These are phyloP conservation scores for Arabis hirsuta DNA, from an alignment of 345 rosid genomes.

Conservation along the genomic window DNA sequence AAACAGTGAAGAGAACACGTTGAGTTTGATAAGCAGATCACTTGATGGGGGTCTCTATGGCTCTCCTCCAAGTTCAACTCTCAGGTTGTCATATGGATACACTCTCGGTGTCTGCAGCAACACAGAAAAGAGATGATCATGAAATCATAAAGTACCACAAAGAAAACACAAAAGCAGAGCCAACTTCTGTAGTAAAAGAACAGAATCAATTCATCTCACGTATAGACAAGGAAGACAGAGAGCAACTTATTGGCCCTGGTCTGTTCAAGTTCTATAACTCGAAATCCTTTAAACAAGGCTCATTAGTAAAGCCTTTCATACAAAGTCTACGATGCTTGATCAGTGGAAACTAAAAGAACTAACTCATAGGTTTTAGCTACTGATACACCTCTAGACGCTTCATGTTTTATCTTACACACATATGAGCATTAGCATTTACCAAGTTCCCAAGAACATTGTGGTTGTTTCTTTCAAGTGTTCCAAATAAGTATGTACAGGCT, in stretches of 20 bases:
- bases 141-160: neutral
- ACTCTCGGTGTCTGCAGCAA: conserved; percentile 79
- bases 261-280: conserved; percentile 3
- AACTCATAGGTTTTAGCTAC: neutral
- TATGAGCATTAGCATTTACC: conserved; percentile 2
- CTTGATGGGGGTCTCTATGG: conserved; percentile 46
- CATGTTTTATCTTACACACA: neutral
- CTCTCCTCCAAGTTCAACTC: conserved; percentile 97
- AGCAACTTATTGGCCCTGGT: neutral
- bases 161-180: neutral
- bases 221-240: conserved; percentile 12
- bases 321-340: conserved; percentile 5
- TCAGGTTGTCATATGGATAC: conserved; percentile 90
- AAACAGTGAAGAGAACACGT: conserved; percentile 24
- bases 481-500: neutral
- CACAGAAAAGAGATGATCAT: conserved; percentile 30
- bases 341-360: neutral
- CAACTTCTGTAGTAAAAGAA: neutral
- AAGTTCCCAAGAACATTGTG: conserved; percentile 17
- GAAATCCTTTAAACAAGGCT: neutral
- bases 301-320: neutral
- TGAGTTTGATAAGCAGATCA: conserved; percentile 11
- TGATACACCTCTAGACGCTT: conserved; percentile 7
- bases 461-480: conserved; percentile 6
- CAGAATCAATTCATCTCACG: neutral